Percentiles rank a stretch among this genome's conserved stretches.
phyloP scores from a whole-genome alignment of 345 rosid species.

The Dipteronia sinensis region DNA sequence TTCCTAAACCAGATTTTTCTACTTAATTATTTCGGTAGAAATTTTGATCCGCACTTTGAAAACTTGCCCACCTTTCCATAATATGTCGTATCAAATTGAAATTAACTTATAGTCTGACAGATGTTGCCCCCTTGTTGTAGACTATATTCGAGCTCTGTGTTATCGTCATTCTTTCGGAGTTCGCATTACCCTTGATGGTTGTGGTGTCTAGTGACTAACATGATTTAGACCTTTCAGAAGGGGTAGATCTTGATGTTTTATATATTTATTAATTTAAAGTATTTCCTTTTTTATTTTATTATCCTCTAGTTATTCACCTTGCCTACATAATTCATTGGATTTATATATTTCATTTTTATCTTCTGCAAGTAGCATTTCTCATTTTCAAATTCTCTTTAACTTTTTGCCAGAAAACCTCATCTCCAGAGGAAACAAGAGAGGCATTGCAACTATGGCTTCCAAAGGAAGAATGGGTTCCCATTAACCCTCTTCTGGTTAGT shows the following conservation, averaged over 20 bases:
- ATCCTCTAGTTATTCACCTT: background rate
- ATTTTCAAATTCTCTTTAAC: background rate
- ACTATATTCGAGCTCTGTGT: background rate
- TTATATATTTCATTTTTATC: background rate
- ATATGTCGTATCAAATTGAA: background rate
- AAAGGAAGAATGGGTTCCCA: conserved; percentile 87
- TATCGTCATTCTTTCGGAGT: background rate
- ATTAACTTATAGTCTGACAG: background rate
- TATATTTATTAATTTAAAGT: background rate
- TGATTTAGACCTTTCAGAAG: background rate
- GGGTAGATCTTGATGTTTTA: background rate
- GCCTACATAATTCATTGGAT: background rate
- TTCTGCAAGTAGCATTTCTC: conserved; percentile 9
- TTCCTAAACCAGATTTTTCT: background rate
- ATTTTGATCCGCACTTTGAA: background rate
- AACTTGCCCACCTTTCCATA: background rate
- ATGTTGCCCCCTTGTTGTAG: background rate
- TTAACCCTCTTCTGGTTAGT: conserved; percentile 89
- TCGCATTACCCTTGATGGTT: background rate
- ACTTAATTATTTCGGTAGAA: background rate
- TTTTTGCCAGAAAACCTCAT: conserved; percentile 59
- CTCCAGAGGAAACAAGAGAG: conserved; percentile 89
- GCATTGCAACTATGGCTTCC: conserved; percentile 93
- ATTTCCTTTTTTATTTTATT: background rate
- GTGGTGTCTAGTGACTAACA: background rate